phyloP scores from a whole-genome alignment of 495 filamentous ascomycete species.

The Aspergillus nidulans region DNA sequence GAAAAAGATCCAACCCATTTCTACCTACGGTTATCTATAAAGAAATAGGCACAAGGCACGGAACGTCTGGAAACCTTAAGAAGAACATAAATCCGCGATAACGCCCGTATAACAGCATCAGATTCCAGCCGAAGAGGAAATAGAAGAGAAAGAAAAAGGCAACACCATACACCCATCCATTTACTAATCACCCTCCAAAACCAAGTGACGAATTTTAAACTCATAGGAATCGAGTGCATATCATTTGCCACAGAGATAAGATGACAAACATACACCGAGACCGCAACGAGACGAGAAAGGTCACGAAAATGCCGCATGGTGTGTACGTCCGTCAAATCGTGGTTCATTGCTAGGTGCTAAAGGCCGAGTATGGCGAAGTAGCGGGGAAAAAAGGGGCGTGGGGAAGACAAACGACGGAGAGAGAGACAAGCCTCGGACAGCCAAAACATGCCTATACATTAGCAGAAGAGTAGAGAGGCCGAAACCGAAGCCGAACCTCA shows the following conservation, averaged over 20 bases:
- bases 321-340: slow-evolving; percentile 28
- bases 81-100: slow-evolving; percentile 2
- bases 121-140: slow-evolving; percentile 7
- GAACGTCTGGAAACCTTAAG: background rate
- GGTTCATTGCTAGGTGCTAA: slow-evolving; percentile 6
- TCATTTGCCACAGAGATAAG: slow-evolving; percentile 1
- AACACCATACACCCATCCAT: slow-evolving; percentile 27
- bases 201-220: slow-evolving; percentile 15
- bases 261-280: slow-evolving; percentile 15
- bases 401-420: background rate
- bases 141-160: background rate
- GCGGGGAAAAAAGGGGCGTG: slow-evolving; percentile 4
- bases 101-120: slow-evolving; percentile 10
- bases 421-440: background rate
- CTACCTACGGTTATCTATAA: slow-evolving; percentile 11
- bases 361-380: background rate
- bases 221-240: slow-evolving; percentile 11
- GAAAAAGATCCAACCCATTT: slow-evolving; percentile 8
- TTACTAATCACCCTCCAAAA: slow-evolving; percentile 17
- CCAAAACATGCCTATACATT: slow-evolving; percentile 15
- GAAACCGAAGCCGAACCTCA: slow-evolving; percentile 17
- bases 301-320: slow-evolving; percentile 16
- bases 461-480: slow-evolving; percentile 7
- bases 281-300: slow-evolving; percentile 3
- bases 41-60: slow-evolving; percentile 6